Evolutionary conservation across 805 yeast species (phyloP).

Genomic region (Lachancea meyersii): DNA sequence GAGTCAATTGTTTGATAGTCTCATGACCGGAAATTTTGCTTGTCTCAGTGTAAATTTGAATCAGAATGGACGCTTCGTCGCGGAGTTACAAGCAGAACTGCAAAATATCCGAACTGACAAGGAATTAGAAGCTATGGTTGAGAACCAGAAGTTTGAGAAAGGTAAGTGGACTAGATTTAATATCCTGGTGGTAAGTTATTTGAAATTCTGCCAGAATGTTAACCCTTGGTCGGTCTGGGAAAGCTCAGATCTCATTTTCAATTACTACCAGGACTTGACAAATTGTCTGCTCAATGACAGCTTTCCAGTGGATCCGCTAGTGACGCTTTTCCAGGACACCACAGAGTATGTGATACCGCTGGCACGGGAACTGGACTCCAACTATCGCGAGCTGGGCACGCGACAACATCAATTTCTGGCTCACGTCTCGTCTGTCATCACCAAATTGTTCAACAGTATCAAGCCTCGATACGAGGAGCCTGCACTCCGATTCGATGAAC

Average conservation of each 20-base stretch:
- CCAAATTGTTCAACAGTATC: conserved; percentile 55
- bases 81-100: conserved; percentile 34
- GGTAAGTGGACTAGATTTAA: conserved; percentile 39
- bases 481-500: conserved; percentile 10
- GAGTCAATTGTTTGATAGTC: conserved; percentile 17
- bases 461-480: conserved; percentile 41
- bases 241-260: conserved; percentile 44
- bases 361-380: conserved; percentile 21
- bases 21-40: conserved; percentile 15
- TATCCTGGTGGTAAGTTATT: conserved; percentile 42
- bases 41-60: conserved; percentile 28
- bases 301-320: conserved; percentile 32
- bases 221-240: conserved; percentile 46
- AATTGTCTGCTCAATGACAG: conserved; percentile 39
- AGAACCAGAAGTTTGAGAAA: conserved; percentile 27
- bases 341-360: conserved; percentile 35
- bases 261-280: conserved; percentile 40
- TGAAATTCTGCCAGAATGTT: conserved; percentile 43
- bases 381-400: conserved; percentile 14
- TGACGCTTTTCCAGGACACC: conserved; percentile 19
- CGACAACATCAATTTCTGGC: conserved; percentile 36
- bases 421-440: conserved; percentile 46
- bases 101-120: conserved; percentile 15
- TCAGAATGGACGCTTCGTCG: conserved; percentile 29
- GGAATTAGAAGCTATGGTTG: conserved; percentile 26